A percentile compares a stretch with the other conserved stretches of the same genome.
phyloP scores from a whole-genome alignment of 2,329 filamentous ascomycete genomes.

The Xylariaceae sp. region DNA sequence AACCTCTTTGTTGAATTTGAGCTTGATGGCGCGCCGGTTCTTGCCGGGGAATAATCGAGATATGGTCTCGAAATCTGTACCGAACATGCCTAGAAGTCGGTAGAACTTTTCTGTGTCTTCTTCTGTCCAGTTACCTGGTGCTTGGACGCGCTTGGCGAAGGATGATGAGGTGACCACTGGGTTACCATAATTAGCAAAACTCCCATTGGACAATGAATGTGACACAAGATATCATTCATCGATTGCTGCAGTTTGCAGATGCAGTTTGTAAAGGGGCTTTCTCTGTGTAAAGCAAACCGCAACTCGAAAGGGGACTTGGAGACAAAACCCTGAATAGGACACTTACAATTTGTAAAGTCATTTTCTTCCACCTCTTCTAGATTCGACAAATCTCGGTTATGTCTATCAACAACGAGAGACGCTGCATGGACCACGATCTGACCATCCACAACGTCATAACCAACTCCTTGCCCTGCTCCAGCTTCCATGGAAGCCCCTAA shows the following conservation, averaged over 20 bases:
- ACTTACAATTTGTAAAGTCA: conserved; percentile 59
- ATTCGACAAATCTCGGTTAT: conserved; percentile 46
- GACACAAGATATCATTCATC: background rate
- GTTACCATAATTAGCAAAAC: background rate
- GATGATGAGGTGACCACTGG: conserved; percentile 56
- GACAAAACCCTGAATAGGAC: background rate
- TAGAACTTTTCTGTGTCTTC: conserved; percentile 72
- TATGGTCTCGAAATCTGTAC: conserved; percentile 79
- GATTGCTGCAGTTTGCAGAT: background rate
- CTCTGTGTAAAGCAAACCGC: background rate
- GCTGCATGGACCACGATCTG: conserved; percentile 66
- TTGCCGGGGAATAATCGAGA: conserved; percentile 67
- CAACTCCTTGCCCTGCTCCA: conserved; percentile 30
- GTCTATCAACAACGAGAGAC: conserved; percentile 63
- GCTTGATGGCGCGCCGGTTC: conserved; percentile 68
- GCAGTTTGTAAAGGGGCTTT: background rate
- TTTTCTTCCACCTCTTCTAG: conserved; percentile 67
- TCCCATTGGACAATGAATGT: background rate
- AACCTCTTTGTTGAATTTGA: conserved; percentile 71
- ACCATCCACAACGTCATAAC: conserved; percentile 59
- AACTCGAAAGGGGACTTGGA: background rate
- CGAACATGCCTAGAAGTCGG: conserved; percentile 67
- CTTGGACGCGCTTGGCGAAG: conserved; percentile 60
- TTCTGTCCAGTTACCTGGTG: conserved; percentile 62
- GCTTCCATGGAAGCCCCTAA: conserved; percentile 25